phyloP scores from a whole-genome alignment of 768 basidiomycete species.

The Calocera viscosa region DNA sequence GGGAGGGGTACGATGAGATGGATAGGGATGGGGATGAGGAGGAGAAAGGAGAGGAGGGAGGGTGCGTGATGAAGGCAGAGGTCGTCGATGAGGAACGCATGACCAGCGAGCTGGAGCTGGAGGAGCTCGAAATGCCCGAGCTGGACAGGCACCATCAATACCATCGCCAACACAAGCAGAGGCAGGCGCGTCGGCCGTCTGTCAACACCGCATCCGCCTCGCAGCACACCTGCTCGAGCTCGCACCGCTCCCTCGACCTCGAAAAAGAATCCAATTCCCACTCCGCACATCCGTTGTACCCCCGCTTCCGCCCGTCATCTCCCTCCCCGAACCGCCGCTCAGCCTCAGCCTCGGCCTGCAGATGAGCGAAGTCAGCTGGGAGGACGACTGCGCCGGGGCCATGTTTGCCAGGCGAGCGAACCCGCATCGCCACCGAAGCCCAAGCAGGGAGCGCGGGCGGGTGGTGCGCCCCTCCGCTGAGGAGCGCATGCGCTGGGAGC shows the following conservation, averaged over 20 bases:
- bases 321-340: background rate
- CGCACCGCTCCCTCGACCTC: background rate
- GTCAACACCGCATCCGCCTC: background rate
- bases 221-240: background rate
- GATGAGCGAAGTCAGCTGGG: constrained; percentile 2
- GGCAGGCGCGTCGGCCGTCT: background rate
- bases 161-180: background rate
- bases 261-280: background rate
- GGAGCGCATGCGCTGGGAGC: background rate
- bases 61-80: background rate
- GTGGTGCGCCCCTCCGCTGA: constrained; percentile 25
- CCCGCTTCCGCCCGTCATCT: constrained; percentile 2
- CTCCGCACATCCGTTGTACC: background rate
- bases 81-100: background rate
- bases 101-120: background rate
- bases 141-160: background rate
- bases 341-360: background rate
- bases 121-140: background rate
- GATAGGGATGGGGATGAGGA: background rate
- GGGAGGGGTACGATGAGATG: background rate
- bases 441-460: background rate
- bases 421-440: background rate
- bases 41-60: background rate
- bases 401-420: background rate
- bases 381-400: background rate